phyloP scores from a whole-genome alignment of 208 protist genomes.

The Porcisia hertigi region DNA sequence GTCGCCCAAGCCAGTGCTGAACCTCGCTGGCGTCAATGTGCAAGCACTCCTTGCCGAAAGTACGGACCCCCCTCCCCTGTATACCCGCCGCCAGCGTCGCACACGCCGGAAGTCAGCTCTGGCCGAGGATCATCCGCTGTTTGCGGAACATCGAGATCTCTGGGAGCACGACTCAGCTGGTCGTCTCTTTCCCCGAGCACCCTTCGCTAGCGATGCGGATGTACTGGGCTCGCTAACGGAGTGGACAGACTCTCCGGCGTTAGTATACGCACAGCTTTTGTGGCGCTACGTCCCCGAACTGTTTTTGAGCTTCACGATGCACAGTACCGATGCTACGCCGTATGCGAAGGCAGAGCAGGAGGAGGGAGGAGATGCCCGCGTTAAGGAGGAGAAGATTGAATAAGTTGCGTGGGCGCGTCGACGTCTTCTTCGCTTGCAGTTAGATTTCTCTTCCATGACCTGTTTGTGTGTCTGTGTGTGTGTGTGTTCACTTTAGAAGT shows the following conservation, averaged over 20 bases:
- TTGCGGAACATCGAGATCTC: conserved; percentile 60
- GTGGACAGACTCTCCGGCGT: conserved; percentile 55
- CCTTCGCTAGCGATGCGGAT: conserved; percentile 73
- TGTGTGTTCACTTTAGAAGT: no score
- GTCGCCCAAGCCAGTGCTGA: conserved; percentile 28
- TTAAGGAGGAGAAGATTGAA: conserved; percentile 6
- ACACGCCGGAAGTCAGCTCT: conserved; percentile 42
- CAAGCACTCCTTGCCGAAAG: conserved; percentile 45
- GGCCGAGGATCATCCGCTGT: conserved; percentile 55
- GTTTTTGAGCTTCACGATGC: conserved; percentile 34
- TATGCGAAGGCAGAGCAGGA: conserved; percentile 9
- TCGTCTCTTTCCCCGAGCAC: conserved; percentile 50
- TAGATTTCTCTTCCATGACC: neutral
- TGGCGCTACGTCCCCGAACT: conserved; percentile 72
- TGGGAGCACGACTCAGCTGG: conserved; percentile 35
- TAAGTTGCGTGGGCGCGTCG: neutral
- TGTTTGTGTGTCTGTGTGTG: no score
- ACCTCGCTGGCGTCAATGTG: conserved; percentile 46
- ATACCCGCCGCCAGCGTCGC: conserved; percentile 48
- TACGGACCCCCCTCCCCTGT: conserved; percentile 57
- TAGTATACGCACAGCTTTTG: conserved; percentile 75
- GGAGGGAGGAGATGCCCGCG: neutral
- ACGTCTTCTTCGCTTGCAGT: neutral
- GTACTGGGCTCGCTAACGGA: conserved; percentile 70
- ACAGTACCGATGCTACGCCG: neutral